Evolutionary conservation across 116 monocot species (phyloP).

Genomic region (Zostera marina): DNA sequence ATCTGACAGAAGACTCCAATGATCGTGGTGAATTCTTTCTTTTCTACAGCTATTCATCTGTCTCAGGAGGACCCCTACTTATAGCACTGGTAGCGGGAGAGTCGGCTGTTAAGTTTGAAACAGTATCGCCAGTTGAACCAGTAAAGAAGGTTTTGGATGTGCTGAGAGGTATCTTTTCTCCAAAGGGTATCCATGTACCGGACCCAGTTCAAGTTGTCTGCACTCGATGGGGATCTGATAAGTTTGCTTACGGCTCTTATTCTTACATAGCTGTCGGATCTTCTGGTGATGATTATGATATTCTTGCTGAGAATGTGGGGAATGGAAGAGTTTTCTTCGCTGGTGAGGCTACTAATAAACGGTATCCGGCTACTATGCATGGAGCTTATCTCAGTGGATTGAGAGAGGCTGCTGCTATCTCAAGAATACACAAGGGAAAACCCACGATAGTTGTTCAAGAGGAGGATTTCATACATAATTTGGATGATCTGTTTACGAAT

Average conservation of each 20-base stretch:
- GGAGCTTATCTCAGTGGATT: slow-evolving; percentile 86
- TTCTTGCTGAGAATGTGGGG: slow-evolving; percentile 65
- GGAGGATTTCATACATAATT: slow-evolving; percentile 13
- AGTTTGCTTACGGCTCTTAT: slow-evolving; percentile 79
- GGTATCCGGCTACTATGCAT: slow-evolving; percentile 95
- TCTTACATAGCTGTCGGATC: slow-evolving; percentile 81
- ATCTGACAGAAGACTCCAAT: slow-evolving; percentile 46
- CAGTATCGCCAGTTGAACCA: slow-evolving; percentile 32
- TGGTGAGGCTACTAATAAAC: slow-evolving; percentile 81
- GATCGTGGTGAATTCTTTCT: slow-evolving; percentile 87
- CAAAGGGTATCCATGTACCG: slow-evolving; percentile 77
- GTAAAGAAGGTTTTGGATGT: slow-evolving; percentile 42
- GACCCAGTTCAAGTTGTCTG: slow-evolving; percentile 76
- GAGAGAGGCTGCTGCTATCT: slow-evolving; percentile 92
- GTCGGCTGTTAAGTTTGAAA: slow-evolving; percentile 76
- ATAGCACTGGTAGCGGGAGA: slow-evolving; percentile 91
- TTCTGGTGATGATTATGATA: slow-evolving; percentile 95
- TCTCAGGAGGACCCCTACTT: slow-evolving; percentile 83
- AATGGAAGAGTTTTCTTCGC: slow-evolving; percentile 87
- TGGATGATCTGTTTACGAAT: slow-evolving; percentile 42
- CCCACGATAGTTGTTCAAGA: slow-evolving; percentile 10
- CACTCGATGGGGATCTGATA: slow-evolving; percentile 80
- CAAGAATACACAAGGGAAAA: slow-evolving; percentile 32
- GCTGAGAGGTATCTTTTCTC: slow-evolving; percentile 60
- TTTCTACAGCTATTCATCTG: slow-evolving; percentile 87